These are phyloP conservation scores for Dactylellina cionopaga DNA, from an alignment of 2,329 filamentous ascomycete species.

Conservation along the genomic window DNA sequence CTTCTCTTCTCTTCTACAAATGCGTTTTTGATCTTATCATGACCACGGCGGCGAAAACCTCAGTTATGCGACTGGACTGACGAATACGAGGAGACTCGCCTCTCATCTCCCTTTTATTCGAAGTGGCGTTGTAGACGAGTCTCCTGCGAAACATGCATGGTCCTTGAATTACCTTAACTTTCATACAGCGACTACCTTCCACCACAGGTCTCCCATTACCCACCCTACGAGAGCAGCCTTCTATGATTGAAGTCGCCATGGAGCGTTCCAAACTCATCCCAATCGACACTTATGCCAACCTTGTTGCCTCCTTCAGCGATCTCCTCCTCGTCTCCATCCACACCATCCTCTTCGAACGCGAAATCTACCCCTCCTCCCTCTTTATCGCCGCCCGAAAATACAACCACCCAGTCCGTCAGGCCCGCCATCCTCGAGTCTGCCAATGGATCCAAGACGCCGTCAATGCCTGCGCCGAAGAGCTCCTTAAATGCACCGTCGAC, in stretches of 20 bases:
- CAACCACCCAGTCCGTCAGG: constrained; percentile 85
- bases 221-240: too few species aligned
- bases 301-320: constrained; percentile 76
- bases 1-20: too few species aligned
- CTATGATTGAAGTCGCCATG: too few species aligned
- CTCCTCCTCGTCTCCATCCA: constrained; percentile 87
- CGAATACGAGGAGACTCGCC: too few species aligned
- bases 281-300: constrained; percentile 57
- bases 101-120: not conserved
- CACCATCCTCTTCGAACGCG: constrained; percentile 83
- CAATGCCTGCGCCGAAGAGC: constrained; percentile 74
- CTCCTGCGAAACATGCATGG: too few species aligned
- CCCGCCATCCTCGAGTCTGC: constrained; percentile 84
- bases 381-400: constrained; percentile 84
- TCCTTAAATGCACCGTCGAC: constrained; percentile 67
- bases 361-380: constrained; percentile 78
- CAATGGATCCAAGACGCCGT: constrained; percentile 85
- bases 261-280: constrained; percentile 59
- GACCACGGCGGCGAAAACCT: not conserved
- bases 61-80: not conserved
- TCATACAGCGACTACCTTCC: not conserved
- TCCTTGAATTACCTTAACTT: not conserved
- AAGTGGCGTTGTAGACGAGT: not conserved
- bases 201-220: not conserved
- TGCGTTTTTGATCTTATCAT: not conserved